Evolutionary conservation across 2,329 filamentous ascomycete genomes (phyloP), one percentile per base, ranked within the genome.

Genomic region (Pseudogymnoascus sp.): DNA sequence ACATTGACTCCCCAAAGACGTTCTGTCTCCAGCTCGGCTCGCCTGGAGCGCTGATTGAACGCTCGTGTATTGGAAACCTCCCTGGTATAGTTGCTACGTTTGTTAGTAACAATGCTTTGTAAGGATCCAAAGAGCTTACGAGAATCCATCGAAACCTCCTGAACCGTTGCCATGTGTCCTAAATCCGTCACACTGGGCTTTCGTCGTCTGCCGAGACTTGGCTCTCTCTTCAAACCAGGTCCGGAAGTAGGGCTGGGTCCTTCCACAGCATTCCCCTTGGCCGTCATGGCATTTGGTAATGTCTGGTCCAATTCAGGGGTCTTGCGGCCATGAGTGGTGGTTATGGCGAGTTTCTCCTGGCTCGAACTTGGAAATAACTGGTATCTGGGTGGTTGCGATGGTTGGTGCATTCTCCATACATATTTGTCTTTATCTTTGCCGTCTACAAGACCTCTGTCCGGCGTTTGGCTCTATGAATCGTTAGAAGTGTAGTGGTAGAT

Each of bases 131-230:
- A 23, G n/a, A 10, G 72, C 86, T 77, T 78, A 89, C 87, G 87
- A 69, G 87, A 89, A 74, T 89, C 87, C 85, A 89, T 88, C 61
- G 84, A 74, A 60, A 82, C 75, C 71, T 88, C 86, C 67, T 88
- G 85, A 13, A 88, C 86, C 1, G 86, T 88, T 4, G 85, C 87
- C 85, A 88, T 87, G 35, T 84, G 84, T 1, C 84, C 86, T 60
- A 87, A 74, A 66, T 89, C 87, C 9, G 84, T 82, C 13, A 87
- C 82, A 73, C 83, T 87, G 68, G 83, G 77, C 71, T 89, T 89
- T 67, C 85, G 81, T 69, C 86, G 80, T 66, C 85, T 78, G 60
- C 75, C 78, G 64, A 84, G 74, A 67, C 79, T 83, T 70, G 83
- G 80, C 68, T 86, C 83, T 71, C 83, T 86, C 63, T 82, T 80